Conservation (phyloP, 768 basidiomycete species). For the Tulasnella calospora region DNA sequence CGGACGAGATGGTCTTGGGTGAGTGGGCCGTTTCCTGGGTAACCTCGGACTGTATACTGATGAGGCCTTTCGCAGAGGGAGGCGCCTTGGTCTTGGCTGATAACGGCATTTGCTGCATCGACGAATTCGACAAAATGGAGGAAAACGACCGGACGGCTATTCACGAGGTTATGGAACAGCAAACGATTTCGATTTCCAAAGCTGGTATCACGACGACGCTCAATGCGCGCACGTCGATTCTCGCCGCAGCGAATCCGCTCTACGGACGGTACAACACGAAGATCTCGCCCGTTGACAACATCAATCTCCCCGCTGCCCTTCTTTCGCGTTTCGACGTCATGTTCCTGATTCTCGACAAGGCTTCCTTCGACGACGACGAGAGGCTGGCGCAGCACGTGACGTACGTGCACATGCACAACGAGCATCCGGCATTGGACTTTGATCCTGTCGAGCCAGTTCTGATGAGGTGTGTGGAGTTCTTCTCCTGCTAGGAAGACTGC, state of each 20-base stretch:
- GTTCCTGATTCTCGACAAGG: conserved; percentile 96
- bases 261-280: conserved; percentile 98
- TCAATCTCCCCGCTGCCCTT: conserved; percentile 95
- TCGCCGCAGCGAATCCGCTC: conserved; percentile 95
- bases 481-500: conserved; percentile 13
- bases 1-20: conserved; percentile 99
- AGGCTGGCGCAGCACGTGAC: conserved; percentile 95
- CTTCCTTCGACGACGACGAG: conserved; percentile 90
- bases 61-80: conserved; percentile 72
- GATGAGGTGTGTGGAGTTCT: conserved; percentile 59
- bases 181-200: conserved; percentile 98
- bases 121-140: conserved; percentile 99
- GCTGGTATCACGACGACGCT: conserved; percentile 98
- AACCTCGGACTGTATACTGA: conserved; percentile 92
- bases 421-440: conserved; percentile 68
- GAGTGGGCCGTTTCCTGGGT: conserved; percentile 55
- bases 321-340: conserved; percentile 94
- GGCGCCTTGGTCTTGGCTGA: conserved; percentile 98
- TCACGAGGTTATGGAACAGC: conserved; percentile 99
- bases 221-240: conserved; percentile 94
- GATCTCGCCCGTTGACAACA: conserved; percentile 96
- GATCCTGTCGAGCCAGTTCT: conserved; percentile 80
- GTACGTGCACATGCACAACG: conserved; percentile 94
- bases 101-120: conserved; percentile 99
- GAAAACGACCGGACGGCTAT: conserved; percentile 96